Base-by-base conservation (phyloP, 2,329 filamentous ascomycete species). In the Metarhizium sp. region DNA sequence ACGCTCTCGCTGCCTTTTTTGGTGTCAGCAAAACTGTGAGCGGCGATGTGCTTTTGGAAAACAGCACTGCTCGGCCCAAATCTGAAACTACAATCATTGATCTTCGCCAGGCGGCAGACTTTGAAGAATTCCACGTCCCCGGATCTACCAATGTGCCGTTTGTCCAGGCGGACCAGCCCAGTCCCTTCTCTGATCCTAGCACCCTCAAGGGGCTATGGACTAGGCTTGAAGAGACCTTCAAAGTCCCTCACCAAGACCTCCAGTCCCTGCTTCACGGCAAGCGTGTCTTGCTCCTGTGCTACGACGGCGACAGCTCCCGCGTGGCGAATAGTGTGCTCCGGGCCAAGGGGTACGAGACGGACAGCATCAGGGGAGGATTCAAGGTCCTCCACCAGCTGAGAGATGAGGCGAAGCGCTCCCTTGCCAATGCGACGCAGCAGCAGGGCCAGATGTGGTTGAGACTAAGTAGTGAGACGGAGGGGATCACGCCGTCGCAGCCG, bases 311-410 rank as follows among this genome's bases (percentile, higher is more conserved):
- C 56, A 77, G 74, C 34, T 71, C 79, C 4, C 71, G 80, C 0
- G 72, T 82, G 5, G 79, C 78, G 2, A 76, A 76, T 2, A 80
- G 78, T 53, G 72, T 82, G 2, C 62, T 82, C 50, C 69, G 78
- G 5, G 77, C 76, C 0, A 78, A 76, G 58, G 77, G 75, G 0
- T 67, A 74, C 29, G 69, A 72, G 55, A 75, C 76, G 1, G 72
- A 75, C 46, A 78, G 74, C 59, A 60, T 80, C 25, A 65, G 69
- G 25, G 76, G 75, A 8, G 78, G 78, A 0, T 64, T 65, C 32
- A 30, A 51, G 6, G 61, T 57, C 4, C 59, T 60, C 11, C 8
- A 34, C 46, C 52, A 52, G 51, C 49, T 57, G 54, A 50, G 48
- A 1, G 45, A 48, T 4, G 45, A 48, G 14, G 25, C 45, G 13